These are phyloP conservation scores for Colletotrichum trifolii DNA, from an alignment of 2,329 filamentous ascomycete species.

Conservation along the genomic window DNA sequence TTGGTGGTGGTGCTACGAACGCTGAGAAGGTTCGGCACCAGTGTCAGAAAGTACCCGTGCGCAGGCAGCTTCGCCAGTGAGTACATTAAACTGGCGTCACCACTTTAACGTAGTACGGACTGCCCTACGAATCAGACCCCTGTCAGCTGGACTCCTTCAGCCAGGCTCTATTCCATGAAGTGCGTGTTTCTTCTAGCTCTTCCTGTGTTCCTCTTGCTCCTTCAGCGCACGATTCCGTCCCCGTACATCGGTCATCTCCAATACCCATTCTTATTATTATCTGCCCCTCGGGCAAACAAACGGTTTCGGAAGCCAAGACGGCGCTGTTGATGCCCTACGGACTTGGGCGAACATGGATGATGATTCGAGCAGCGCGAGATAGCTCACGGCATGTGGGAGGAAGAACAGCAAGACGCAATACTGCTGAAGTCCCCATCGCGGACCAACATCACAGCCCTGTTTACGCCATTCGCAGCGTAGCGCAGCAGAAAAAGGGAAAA, in stretches of 20 bases:
- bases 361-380: conserved; percentile 22
- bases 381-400: conserved; percentile 25
- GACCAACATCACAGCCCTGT: too few relatives aligned
- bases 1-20: too few relatives aligned
- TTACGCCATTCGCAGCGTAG: too few relatives aligned
- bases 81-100: conserved; percentile 22
- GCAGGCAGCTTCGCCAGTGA: conserved; percentile 18
- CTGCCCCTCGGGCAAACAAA: background rate
- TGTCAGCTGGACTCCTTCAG: conserved; percentile 3
- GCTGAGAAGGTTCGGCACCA: conserved; percentile 25
- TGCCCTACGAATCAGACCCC: conserved; percentile 22
- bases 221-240: background rate
- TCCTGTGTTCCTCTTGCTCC: background rate
- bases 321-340: conserved; percentile 13
- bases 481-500: too few relatives aligned
- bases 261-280: background rate
- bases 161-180: background rate
- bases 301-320: conserved; percentile 11
- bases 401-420: too few relatives aligned
- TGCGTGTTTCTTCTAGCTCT: background rate
- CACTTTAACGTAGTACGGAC: background rate
- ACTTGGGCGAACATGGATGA: conserved; percentile 26
- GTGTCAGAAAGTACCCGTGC: conserved; percentile 36
- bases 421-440: too few relatives aligned
- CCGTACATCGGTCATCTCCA: conserved; percentile 27